Evolutionary conservation across 1,284 basidiomycete species (phyloP), one percentile per base, ranked within the genome.

Genomic region (Schizophyllum commune): DNA sequence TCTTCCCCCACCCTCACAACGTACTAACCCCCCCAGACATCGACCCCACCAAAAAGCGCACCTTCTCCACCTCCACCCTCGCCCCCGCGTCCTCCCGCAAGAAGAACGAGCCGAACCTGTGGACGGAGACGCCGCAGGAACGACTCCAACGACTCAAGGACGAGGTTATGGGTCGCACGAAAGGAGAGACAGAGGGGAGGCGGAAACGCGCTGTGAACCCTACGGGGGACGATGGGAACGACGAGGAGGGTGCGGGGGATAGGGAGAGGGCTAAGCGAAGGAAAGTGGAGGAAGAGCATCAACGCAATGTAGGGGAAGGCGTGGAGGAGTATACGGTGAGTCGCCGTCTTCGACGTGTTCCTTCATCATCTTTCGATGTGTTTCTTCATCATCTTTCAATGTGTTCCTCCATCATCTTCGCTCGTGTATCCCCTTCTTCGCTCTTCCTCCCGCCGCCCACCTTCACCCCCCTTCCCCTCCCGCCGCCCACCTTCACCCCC

Each of bases 61-160:
- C 19, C 9, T 55, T 55, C 19, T 22, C 51, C 3, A 22, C 5
- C 7, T 9, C 20, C 66, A 9, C 32, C 27, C 84, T 82, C 0
- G 78, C 82, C 8, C 79, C 79, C 1, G 74, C 82, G 1, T 68
- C 78, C 1, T 71, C 71, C 11, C 62, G 20, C 20, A 54, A 64
- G 73, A 74, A 15, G 76, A 74, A 34, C 66, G 74, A 0, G 85
- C 87, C 61, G 82, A 74, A 86, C 1, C 78, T 94, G 1, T 97
- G 94, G 94, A 97, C 94, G 0, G 94, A 97, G 77, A 96, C 94
- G 0, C 95, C 94, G 0, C 86, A 85, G 0, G 92, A 97, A 68
- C 82, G 89, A 13, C 90, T 91, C 68, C 86, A 94, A 69, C 82
- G 94, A 1, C 74, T 96, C 15, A 86, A 85, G 1, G 94, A 96